Evolutionary conservation across 2,329 filamentous ascomycete species (phyloP).

Genomic region (Fusarium redolens): DNA sequence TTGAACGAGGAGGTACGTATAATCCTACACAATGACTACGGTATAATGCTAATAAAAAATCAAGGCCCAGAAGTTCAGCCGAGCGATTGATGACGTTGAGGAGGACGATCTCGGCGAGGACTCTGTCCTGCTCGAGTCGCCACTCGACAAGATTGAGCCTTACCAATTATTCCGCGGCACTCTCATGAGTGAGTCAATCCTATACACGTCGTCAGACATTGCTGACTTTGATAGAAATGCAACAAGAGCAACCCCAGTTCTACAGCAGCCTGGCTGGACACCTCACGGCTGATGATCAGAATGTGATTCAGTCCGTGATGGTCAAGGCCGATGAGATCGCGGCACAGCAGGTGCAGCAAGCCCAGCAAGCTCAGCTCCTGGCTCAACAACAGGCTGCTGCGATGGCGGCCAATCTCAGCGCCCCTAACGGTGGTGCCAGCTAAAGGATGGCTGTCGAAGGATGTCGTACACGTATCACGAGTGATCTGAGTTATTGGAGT

Average conservation of each 20-base stretch:
- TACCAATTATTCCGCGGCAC: slow-evolving; percentile 89
- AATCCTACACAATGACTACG: not conserved
- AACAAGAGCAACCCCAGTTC: slow-evolving; percentile 90
- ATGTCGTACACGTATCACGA: slow-evolving; percentile 4
- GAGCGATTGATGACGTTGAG: slow-evolving; percentile 74
- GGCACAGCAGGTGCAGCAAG: slow-evolving; percentile 44
- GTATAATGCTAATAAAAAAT: slow-evolving; percentile 37
- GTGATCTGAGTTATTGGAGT: slow-evolving; percentile 41
- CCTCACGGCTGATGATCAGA: slow-evolving; percentile 83
- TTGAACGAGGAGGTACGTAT: slow-evolving; percentile 83
- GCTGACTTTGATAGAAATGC: slow-evolving; percentile 72
- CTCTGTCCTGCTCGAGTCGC: slow-evolving; percentile 90
- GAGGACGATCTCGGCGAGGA: slow-evolving; percentile 94
- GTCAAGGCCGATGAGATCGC: slow-evolving; percentile 66
- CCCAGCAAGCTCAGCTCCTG: slow-evolving; percentile 45
- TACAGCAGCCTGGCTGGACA: slow-evolving; percentile 84
- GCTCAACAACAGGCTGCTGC: slow-evolving; percentile 45
- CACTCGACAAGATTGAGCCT: slow-evolving; percentile 93
- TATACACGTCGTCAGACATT: not conserved
- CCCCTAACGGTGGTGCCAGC: slow-evolving; percentile 43
- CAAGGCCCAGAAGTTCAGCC: slow-evolving; percentile 84
- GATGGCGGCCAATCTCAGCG: slow-evolving; percentile 32
- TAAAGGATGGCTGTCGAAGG: slow-evolving; percentile 17
- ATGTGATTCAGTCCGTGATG: slow-evolving; percentile 82
- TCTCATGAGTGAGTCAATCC: slow-evolving; percentile 76